Evolutionary conservation across 495 filamentous ascomycete species (phyloP), one percentile per base, ranked within the genome.

Genomic region (Lindgomyces ingoldianus): DNA sequence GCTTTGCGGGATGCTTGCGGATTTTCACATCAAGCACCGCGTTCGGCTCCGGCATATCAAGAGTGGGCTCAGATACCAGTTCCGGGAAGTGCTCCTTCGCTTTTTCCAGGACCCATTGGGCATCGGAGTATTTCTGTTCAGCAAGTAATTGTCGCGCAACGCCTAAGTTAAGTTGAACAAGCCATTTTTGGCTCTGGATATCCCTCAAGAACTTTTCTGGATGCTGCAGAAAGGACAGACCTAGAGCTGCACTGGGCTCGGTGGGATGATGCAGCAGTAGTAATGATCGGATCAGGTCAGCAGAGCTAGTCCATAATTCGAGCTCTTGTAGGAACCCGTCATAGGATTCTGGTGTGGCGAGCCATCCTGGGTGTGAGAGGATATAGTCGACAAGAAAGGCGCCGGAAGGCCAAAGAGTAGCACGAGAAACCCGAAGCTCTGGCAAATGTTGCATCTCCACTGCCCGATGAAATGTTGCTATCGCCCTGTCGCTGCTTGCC

Each of bases 11-110:
- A 4, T 47, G 6, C 21, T 47, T 47, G 8, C n/a, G 21, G 6
- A n/a, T 47, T 18, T n/a, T 47, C 44, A n/a, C 44, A 22, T 19
- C 44, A 19, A n/a, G 36, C 36, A 41, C 36, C 36, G 9, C 44
- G 14, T 47, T 19, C 6, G 33, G 33, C 48, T 60, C 27, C 36
- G 9, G 21, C 14, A 0, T 21, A n/a, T 57, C 50, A 22, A 41
- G 21, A 12, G 36, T 16, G 19, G 42, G 39, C 18, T 58, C 36
- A 30, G 44, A 36, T 2, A 69, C 39, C 18, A 69, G 18, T 11
- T 72, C 65, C 4, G 69, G 58, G 42, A 63, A 69, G 44, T 66
- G 47, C 0, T 60, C 33, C 33, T 64, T 62, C n/a, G 51, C 47
- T 29, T 69, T 69, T 9, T 69, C 47, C 18, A 72, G 26, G 3